Conservation (phyloP, 352 stramenopile species). For the Plasmopara viticola region DNA sequence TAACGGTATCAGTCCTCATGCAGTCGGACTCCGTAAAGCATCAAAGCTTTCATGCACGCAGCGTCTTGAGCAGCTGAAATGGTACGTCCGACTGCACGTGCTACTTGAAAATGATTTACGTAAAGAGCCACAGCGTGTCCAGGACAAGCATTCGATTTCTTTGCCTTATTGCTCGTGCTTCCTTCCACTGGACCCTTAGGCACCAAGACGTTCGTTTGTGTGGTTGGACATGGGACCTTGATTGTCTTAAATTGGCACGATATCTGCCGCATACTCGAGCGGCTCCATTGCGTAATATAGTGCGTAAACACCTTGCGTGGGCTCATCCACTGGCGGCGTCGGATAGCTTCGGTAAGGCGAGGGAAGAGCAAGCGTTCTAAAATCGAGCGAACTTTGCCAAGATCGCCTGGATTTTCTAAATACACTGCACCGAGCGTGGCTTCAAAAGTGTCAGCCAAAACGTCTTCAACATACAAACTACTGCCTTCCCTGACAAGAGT, state of each 20-base stretch:
- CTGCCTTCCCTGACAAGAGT: conserved; percentile 48
- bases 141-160: conserved; percentile 16
- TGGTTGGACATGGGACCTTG: conserved; percentile 10
- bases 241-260: conserved; percentile 51
- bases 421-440: conserved; percentile 70
- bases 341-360: conserved; percentile 64
- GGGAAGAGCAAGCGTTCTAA: conserved; percentile 60
- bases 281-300: conserved; percentile 54
- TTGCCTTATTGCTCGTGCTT: conserved; percentile 21
- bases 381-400: conserved; percentile 57
- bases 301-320: conserved; percentile 61
- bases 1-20: conserved; percentile 27
- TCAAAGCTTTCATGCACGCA: conserved; percentile 55
- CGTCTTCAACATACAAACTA: conserved; percentile 68
- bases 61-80: conserved; percentile 65
- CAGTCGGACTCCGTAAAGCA: conserved; percentile 56
- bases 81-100: conserved; percentile 54
- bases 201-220: conserved; percentile 18
- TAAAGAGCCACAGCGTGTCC: conserved; percentile 58
- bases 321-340: conserved; percentile 78
- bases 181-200: conserved; percentile 9
- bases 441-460: conserved; percentile 78
- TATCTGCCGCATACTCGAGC: conserved; percentile 23
- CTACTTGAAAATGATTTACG: conserved; percentile 57
- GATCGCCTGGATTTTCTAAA: conserved; percentile 54